Base-by-base conservation (phyloP, 192 early-diverging fungal species). In the Helicostylum pulchrum region DNA sequence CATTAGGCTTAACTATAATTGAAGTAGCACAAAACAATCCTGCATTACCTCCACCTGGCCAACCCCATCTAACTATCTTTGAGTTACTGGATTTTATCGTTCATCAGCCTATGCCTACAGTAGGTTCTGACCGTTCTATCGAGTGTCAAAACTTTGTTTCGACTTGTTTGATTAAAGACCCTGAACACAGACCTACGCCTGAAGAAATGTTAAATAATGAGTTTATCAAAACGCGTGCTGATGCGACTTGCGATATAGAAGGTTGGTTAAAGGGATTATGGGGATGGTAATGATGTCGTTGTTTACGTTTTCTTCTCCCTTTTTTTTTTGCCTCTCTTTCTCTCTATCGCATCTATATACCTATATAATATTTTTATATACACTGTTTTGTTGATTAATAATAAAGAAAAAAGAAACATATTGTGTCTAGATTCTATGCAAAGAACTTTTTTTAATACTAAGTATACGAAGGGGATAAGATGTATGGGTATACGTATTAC, bases 11-110 rank as follows among this genome's bases (percentile, higher is more conserved):
- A 55, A 90, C 93, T 1, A 81, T 98, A 32, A 90, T 98, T 64
- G 97, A 99, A 75, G 82, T 95, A 11, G 94, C 93, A 5, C 85
- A 92, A 64, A 94, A 90, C 65, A 85, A 88, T 74, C 92, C 94
- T 76, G 94, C 96, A 31, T 95, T 94, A 67, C 95, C 94, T 48
- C 89, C 90, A 17, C 80, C 87, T 1, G 92, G 89, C 11, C 77
- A 88, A 50, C 80, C 82, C 2, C 77, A 88, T 59, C 70, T 92
- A 48, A 81, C 89, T 7, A 88, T 90, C 7, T 93, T 99, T 75
- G 97, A 99, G 71, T 77, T 99, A n/a, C 73, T 99, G 54, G 87
- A 94, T 64, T 92, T 88, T 68, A 97, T 99, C 64, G 88, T 91
- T 4, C 88, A 95, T 62, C 86, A 93, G 65, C 91, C 93, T 2